Evolutionary conservation across 768 basidiomycete genomes (phyloP), one percentile per base, ranked within the genome.

Genomic region (Rhizopogon vesiculosus): DNA sequence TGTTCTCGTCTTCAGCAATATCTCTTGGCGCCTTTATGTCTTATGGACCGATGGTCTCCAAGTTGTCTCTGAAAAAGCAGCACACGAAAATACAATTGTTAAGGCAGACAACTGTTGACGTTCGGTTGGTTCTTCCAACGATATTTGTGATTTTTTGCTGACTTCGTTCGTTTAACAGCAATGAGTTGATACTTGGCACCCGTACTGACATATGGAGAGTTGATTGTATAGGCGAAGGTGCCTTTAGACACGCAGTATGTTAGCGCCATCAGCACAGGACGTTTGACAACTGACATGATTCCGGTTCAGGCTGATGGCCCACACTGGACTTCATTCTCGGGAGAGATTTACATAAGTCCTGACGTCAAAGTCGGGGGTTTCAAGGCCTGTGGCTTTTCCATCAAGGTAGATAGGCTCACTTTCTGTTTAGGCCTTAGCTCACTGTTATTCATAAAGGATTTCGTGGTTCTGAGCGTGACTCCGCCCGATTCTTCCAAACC

Each of bases 141-240:
- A 35, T 38, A 1, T 22, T 9, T 38, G 19, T 10, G 35, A 25
- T 1, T 45, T 22, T 42, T 35, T 60, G 15, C 58, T 54, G 42
- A 41, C 29, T 44, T 29, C 38, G 13, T 44, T 41, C n/a, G 31
- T 8, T 43, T 49, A 44, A 18, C 58, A 85, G 83, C 42, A 82
- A 83, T 60, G 62, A 73, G 2, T 56, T 76, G 16, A 61, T 79
- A 16, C 61, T 75, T 8, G 79, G 78, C 1, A 78, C 80, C n/a
- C 87, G 84, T 66, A 78, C 85, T 2, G 83, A 88, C 59, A 89
- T 89, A 22, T 89, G 86, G 86, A 74, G 80, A 54, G 76, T 82
- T 1, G 84, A 84, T 58, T 74, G 71, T 54, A 82, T 88, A 39
- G 87, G 87, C 7, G 81, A 83, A 62, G 87, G 78, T n/a, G 68